Percentiles rank a stretch among this genome's conserved stretches.
Conservation (phyloP, 2,329 filamentous ascomycete species). For the Sporothrix sp. region DNA sequence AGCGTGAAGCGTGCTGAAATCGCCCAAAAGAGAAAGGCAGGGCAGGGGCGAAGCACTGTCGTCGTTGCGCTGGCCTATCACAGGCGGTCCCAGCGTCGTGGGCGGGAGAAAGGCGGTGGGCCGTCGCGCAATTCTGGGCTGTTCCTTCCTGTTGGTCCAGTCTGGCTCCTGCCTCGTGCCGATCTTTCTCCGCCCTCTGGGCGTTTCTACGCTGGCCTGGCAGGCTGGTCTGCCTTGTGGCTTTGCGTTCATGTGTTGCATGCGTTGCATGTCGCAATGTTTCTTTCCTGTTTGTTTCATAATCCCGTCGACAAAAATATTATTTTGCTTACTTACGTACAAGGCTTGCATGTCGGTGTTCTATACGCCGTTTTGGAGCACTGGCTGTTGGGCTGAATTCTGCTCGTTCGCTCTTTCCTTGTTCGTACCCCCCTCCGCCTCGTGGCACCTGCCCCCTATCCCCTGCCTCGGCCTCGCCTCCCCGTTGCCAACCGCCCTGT, state of each 20-base stretch:
- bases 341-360: too few relatives aligned
- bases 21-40: constrained; percentile 9
- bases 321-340: too few relatives aligned
- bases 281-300: not conserved
- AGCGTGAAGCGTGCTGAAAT: constrained; percentile 11
- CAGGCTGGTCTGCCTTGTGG: constrained; percentile 3
- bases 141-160: not conserved
- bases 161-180: not conserved
- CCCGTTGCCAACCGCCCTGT: not conserved
- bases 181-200: not conserved
- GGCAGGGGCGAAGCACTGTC: not conserved
- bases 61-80: constrained; percentile 9
- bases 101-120: not conserved
- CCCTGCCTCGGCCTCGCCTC: not conserved
- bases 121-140: not conserved
- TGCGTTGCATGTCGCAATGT: not conserved
- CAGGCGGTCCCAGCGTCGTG: constrained; percentile 4
- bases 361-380: not conserved
- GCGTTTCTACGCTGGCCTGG: constrained; percentile 3
- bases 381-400: not conserved
- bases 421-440: not conserved
- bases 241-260: not conserved
- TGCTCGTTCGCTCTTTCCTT: not conserved
- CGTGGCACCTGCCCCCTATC: not conserved
- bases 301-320: not conserved